phyloP scores from a whole-genome alignment of 2,329 filamentous ascomycete genomes.

The Neofusicoccum kwambonambiense region DNA sequence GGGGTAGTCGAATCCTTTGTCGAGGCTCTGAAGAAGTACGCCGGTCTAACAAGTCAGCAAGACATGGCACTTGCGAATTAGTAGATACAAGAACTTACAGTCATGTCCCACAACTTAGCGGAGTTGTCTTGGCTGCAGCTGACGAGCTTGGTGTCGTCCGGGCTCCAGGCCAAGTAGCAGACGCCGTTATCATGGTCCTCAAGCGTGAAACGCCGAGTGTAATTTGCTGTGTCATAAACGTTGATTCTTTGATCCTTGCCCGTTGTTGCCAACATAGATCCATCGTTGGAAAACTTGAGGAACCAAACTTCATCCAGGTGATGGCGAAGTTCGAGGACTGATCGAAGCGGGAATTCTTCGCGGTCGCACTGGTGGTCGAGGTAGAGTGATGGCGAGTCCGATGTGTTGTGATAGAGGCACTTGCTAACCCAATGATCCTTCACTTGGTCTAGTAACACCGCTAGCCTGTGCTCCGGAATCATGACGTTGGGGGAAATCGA shows the following conservation, averaged over 20 bases:
- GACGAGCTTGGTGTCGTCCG: constrained; percentile 81
- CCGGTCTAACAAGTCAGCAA: constrained; percentile 26
- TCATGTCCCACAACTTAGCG: constrained; percentile 71
- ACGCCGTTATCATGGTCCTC: constrained; percentile 72
- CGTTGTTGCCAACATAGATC: constrained; percentile 76
- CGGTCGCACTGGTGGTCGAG: constrained; percentile 82
- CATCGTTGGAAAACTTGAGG: constrained; percentile 85
- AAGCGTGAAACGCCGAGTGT: constrained; percentile 62
- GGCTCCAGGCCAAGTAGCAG: constrained; percentile 85
- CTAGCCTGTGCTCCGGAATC: constrained; percentile 89
- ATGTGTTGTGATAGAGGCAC: constrained; percentile 86
- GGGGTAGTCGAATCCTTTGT: constrained; percentile 70
- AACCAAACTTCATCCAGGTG: constrained; percentile 88
- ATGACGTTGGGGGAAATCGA: constrained; percentile 95
- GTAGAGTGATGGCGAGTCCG: constrained; percentile 77
- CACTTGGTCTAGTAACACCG: constrained; percentile 75
- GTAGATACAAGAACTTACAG: constrained; percentile 24
- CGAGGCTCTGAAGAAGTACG: constrained; percentile 59
- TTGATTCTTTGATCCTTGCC: constrained; percentile 72
- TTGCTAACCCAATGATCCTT: constrained; percentile 79
- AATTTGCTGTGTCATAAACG: constrained; percentile 77
- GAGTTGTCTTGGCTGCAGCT: constrained; percentile 73
- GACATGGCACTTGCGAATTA: no score
- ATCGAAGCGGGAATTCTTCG: constrained; percentile 73
- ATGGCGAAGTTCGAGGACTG: constrained; percentile 67